Evolutionary conservation across 495 filamentous ascomycete species (phyloP).

Genomic region (Cryomyces minteri): DNA sequence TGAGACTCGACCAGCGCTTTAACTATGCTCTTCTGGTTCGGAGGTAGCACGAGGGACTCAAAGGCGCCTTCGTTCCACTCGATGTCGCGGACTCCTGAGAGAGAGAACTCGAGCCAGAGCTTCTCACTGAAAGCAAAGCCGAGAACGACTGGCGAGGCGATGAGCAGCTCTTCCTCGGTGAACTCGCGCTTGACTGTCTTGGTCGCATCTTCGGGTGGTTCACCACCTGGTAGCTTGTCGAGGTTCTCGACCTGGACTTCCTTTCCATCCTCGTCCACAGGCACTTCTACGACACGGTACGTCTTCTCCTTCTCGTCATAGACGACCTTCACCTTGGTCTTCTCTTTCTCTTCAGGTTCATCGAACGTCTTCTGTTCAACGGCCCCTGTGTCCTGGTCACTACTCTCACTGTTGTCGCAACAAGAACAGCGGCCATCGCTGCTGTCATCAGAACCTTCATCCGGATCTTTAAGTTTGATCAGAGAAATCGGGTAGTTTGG

Average conservation of each 20-base stretch:
- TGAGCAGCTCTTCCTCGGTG: conserved; percentile 70
- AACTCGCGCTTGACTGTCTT: conserved; percentile 33
- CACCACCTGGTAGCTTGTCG: conserved; percentile 29
- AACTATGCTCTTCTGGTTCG: conserved; percentile 63
- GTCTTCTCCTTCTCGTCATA: conserved; percentile 42
- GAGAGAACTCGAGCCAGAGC: conserved; percentile 78
- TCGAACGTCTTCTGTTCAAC: conserved; percentile 6
- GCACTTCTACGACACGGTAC: conserved; percentile 35
- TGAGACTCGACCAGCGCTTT: conserved; percentile 65
- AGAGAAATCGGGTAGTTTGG: conserved; percentile 75
- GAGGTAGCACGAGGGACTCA: conserved; percentile 54
- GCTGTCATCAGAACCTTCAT: conserved; percentile 42
- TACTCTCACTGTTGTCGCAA: conserved; percentile 20
- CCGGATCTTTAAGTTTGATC: conserved; percentile 58
- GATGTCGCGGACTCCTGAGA: conserved; percentile 68
- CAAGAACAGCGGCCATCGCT: conserved; percentile 29
- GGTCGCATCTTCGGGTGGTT: conserved; percentile 6
- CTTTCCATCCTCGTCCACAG: conserved; percentile 40
- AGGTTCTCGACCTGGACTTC: conserved; percentile 49
- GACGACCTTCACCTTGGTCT: conserved; percentile 41
- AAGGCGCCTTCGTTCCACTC: conserved; percentile 72
- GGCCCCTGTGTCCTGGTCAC: conserved; percentile 7
- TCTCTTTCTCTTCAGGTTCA: conserved; percentile 32
- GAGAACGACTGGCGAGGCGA: conserved; percentile 80
- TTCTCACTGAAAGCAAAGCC: conserved; percentile 88